Evolutionary conservation across 768 basidiomycete species (phyloP).

Genomic region (Dentipellis sp.): DNA sequence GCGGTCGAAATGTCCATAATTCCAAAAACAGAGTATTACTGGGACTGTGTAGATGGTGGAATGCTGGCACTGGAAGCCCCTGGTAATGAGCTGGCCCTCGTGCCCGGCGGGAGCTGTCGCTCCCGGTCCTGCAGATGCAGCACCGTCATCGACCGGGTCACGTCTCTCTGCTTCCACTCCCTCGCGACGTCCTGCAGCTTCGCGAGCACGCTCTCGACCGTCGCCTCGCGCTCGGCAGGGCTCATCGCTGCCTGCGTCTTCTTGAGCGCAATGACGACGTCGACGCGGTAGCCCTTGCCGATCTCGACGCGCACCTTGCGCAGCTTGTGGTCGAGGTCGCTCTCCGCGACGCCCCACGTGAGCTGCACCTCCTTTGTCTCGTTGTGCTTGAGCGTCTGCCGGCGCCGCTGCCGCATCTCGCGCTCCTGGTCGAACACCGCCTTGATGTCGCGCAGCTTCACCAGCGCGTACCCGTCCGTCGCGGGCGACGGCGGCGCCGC

Average conservation of each 20-base stretch:
- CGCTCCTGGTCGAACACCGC: conserved; percentile 7
- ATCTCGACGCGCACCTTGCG: conserved; percentile 22
- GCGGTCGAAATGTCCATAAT: too few species aligned
- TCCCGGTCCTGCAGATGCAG: conserved; percentile 7
- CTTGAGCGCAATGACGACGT: conserved; percentile 21
- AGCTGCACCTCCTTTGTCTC: conserved; percentile 28
- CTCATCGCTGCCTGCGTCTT: conserved; percentile 10
- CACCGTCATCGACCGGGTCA: conserved; percentile 4
- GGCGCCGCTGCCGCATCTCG: conserved; percentile 2
- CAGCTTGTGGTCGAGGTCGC: conserved; percentile 29
- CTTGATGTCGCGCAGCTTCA: conserved; percentile 6
- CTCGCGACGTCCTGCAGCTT: conserved; percentile 17
- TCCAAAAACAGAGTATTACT: too few species aligned
- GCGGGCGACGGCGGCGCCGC: conserved; percentile 10
- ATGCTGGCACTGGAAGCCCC: too few species aligned
- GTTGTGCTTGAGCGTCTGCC: conserved; percentile 7
- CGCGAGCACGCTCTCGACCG: conserved; percentile 10
- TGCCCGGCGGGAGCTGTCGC: conserved; percentile 5
- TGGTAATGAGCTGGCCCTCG: too few species aligned
- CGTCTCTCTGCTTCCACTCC: conserved; percentile 13
- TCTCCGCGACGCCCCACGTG: conserved; percentile 25
- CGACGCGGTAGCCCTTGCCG: conserved; percentile 20
- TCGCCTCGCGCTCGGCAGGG: conserved; percentile 4
- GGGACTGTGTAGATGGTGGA: too few species aligned
- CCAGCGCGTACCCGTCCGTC: conserved; percentile 12